phyloP scores from a whole-genome alignment of 345 rosid genomes.

The Psidium guajava region DNA sequence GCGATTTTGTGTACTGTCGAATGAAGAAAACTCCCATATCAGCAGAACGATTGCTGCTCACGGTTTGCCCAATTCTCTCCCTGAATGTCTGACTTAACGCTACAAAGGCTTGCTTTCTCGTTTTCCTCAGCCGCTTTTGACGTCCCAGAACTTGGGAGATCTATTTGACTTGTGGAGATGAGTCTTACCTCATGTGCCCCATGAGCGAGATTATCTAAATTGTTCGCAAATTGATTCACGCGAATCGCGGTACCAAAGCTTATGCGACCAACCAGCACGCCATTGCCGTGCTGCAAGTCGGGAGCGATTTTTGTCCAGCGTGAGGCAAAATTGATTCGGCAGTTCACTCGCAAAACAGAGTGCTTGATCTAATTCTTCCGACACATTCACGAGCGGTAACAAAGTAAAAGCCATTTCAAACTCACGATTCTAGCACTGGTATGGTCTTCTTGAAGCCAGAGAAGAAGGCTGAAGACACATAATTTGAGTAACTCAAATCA shows the following conservation, averaged over 20 bases:
- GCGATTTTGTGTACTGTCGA: background rate
- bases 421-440: background rate
- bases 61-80: background rate
- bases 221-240: background rate
- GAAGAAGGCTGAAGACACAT: background rate
- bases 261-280: background rate
- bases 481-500: background rate
- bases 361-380: background rate
- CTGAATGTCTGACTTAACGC: background rate
- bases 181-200: background rate
- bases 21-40: background rate
- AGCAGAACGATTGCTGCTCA: background rate
- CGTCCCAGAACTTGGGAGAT: background rate
- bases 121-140: background rate
- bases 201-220: background rate
- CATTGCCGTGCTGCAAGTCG: background rate
- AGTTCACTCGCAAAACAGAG: background rate
- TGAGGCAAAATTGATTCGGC: background rate
- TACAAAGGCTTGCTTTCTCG: background rate
- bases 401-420: background rate
- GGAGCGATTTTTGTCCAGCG: background rate
- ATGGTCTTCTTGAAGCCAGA: background rate
- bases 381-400: background rate
- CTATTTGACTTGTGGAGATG: background rate
- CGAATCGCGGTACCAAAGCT: background rate